Percentiles rank a stretch among this genome's conserved stretches.
phyloP scores from a whole-genome alignment of 75 land plant genomes.

The Pinus tabuliformis region DNA sequence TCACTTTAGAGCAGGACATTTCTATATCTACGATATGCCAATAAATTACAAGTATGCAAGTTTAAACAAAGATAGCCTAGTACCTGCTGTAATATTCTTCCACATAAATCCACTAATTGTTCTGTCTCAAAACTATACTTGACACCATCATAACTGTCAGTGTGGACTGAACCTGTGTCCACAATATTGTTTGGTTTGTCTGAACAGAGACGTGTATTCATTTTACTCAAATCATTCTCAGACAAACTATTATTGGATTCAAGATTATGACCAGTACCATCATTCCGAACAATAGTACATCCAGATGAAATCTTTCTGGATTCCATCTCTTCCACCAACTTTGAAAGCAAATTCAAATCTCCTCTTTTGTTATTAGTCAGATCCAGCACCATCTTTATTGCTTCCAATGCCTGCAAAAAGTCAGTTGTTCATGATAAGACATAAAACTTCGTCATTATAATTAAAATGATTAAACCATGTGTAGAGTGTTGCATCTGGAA shows the following conservation, averaged over 20 bases:
- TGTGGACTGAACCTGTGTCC: neutral
- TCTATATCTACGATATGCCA: neutral
- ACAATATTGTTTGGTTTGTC: neutral
- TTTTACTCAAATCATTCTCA: neutral
- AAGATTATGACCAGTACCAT: neutral
- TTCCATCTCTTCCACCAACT: slow-evolving; percentile 60
- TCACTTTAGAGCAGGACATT: neutral
- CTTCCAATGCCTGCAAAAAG: slow-evolving; percentile 69
- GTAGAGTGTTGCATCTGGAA: neutral
- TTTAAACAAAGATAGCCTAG: neutral
- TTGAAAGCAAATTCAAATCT: slow-evolving; percentile 50
- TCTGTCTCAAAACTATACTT: slow-evolving; percentile 26
- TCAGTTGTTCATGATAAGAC: too few species aligned
- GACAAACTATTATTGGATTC: neutral
- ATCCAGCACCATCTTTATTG: slow-evolving; percentile 72
- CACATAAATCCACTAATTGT: slow-evolving; percentile 33
- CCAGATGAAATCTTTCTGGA: neutral
- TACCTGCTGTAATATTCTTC: slow-evolving; percentile 58
- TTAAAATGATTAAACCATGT: neutral
- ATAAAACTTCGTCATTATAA: too few species aligned
- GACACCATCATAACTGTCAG: slow-evolving; percentile 1
- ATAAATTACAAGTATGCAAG: neutral
- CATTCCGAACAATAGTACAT: neutral
- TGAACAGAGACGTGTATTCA: neutral
- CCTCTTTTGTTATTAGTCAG: slow-evolving; percentile 65